These are phyloP conservation scores for Metarhizium brunneum DNA, from an alignment of 2,329 filamentous ascomycete genomes.

Conservation along the genomic window DNA sequence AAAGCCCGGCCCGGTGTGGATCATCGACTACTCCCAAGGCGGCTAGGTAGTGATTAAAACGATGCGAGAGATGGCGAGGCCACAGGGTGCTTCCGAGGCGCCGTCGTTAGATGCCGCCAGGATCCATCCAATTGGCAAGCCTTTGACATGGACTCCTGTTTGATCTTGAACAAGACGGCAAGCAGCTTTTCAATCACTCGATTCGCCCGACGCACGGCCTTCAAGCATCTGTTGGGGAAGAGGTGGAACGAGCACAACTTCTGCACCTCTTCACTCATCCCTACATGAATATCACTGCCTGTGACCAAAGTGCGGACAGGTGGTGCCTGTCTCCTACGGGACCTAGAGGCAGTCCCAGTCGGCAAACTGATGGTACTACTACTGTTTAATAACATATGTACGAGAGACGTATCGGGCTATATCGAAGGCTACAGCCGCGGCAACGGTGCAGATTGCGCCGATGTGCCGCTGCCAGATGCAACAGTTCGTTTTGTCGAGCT, in stretches of 20 bases:
- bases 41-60: slow-evolving; percentile 6
- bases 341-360: not conserved
- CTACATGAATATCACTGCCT: not conserved
- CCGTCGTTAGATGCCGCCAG: slow-evolving; percentile 13
- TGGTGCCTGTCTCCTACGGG: not conserved
- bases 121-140: slow-evolving; percentile 11
- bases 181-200: not conserved
- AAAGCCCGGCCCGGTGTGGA: slow-evolving; percentile 3
- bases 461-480: slow-evolving; percentile 2
- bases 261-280: too few species aligned
- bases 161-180: not conserved
- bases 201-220: not conserved
- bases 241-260: slow-evolving; percentile 2
- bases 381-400: too few species aligned
- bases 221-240: slow-evolving; percentile 1
- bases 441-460: not conserved
- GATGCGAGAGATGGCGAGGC: not conserved
- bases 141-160: not conserved
- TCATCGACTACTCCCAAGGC: slow-evolving; percentile 3
- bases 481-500: slow-evolving; percentile 4
- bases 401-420: not conserved
- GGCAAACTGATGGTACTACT: too few species aligned
- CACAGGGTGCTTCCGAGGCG: slow-evolving; percentile 14
- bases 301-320: not conserved
- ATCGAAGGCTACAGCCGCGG: not conserved